phyloP scores from a whole-genome alignment of 495 filamentous ascomycete genomes.

The Lepidopterella palustris region DNA sequence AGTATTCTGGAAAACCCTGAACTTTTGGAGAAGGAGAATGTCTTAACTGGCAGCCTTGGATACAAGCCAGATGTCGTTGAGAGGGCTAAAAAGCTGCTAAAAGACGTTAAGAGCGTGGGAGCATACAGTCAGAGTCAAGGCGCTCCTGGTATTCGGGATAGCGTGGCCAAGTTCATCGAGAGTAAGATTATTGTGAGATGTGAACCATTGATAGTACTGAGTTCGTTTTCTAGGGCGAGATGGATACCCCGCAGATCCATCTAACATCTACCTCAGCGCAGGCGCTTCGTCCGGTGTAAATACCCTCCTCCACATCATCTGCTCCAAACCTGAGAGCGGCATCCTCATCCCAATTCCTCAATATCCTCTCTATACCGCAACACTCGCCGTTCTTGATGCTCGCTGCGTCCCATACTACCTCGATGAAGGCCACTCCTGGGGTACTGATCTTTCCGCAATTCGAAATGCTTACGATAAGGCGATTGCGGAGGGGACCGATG shows the following conservation, averaged over 20 bases:
- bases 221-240: constrained; percentile 56
- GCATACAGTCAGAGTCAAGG: constrained; percentile 95
- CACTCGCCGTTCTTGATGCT: constrained; percentile 77
- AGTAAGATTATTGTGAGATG: constrained; percentile 39
- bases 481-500: constrained; percentile 66
- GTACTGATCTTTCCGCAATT: constrained; percentile 75
- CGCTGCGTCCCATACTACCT: constrained; percentile 87
- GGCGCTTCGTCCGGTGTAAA: constrained; percentile 93
- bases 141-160: constrained; percentile 73
- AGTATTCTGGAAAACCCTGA: constrained; percentile 87
- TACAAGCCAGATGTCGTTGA: constrained; percentile 86
- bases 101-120: constrained; percentile 81
- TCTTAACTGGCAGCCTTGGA: constrained; percentile 55
- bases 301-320: constrained; percentile 85
- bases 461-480: constrained; percentile 62
- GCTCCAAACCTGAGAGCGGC: constrained; percentile 68
- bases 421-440: constrained; percentile 79
- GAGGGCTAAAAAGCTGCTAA: constrained; percentile 70
- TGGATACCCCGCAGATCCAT: constrained; percentile 71
- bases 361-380: constrained; percentile 96
- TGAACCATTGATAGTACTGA: background rate
- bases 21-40: constrained; percentile 71
- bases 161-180: constrained; percentile 88
- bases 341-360: constrained; percentile 94
- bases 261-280: constrained; percentile 76